Evolutionary conservation across 441 rosid genomes (phyloP).

Genomic region (Metrosideros polymorpha): DNA sequence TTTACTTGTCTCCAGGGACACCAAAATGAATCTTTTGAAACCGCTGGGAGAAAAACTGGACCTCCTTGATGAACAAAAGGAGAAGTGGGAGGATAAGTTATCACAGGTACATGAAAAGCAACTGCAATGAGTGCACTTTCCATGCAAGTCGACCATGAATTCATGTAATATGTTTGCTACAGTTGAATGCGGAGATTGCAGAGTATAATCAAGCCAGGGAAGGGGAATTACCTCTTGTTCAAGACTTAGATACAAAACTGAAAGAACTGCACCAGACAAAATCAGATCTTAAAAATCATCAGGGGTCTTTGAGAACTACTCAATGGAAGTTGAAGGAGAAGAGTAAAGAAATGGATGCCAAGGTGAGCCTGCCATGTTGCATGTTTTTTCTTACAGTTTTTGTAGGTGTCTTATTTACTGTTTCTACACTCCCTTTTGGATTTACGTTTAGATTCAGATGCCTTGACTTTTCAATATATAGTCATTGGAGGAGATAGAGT

Average conservation of each 20-base stretch:
- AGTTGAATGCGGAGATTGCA: constrained; percentile 75
- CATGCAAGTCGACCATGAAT: background rate
- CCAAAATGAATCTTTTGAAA: constrained; percentile 54
- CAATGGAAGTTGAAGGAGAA: constrained; percentile 59
- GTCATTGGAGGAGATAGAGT: background rate
- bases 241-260: constrained; percentile 49
- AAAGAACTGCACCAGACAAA: constrained; percentile 53
- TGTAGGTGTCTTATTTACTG: background rate
- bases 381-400: background rate
- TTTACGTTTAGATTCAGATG: background rate
- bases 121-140: background rate
- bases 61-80: constrained; percentile 55
- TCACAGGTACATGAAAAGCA: constrained; percentile 35
- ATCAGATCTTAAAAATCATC: constrained; percentile 60
- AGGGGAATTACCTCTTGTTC: constrained; percentile 60
- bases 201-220: constrained; percentile 51
- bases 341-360: constrained; percentile 44
- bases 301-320: constrained; percentile 46
- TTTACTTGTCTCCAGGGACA: constrained; percentile 21
- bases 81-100: constrained; percentile 52
- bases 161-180: constrained; percentile 5
- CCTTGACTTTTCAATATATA: background rate
- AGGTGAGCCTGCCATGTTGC: constrained; percentile 27
- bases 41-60: constrained; percentile 45
- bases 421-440: background rate